Conservation (phyloP, 129 eudicot genomes). For the Apium graveolens region DNA sequence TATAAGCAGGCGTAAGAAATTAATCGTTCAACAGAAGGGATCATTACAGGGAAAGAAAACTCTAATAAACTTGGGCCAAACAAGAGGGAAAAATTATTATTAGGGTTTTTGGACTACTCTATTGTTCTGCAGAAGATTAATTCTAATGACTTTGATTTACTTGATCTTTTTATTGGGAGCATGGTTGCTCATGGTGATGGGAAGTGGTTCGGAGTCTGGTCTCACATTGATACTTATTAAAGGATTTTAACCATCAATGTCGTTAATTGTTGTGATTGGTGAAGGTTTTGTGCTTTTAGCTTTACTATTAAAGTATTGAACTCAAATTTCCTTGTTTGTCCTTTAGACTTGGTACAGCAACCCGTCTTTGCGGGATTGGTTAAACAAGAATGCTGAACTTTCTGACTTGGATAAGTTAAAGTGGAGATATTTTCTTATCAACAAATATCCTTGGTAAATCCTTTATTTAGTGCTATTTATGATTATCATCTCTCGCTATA, state of each 20-base stretch:
- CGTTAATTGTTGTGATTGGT: background rate
- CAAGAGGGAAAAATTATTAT: background rate
- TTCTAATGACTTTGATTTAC: too few species aligned
- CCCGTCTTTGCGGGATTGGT: conserved; percentile 73
- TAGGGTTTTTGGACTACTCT: background rate
- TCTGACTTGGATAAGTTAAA: conserved; percentile 64
- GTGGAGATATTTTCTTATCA: conserved; percentile 72
- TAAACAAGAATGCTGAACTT: conserved; percentile 47
- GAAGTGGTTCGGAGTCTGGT: background rate
- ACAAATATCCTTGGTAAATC: conserved; percentile 81
- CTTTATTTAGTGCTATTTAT: background rate
- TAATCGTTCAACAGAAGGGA: background rate
- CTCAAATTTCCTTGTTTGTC: background rate
- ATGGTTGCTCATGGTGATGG: background rate
- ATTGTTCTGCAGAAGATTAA: too few species aligned
- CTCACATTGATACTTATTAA: background rate
- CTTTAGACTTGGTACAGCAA: conserved; percentile 80
- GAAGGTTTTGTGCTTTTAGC: background rate
- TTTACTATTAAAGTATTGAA: background rate
- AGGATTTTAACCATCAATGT: background rate
- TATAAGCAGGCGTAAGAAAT: background rate
- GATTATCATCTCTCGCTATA: background rate
- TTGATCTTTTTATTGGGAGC: too few species aligned
- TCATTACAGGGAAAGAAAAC: background rate
- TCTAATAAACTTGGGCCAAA: background rate